Percentiles rank a stretch among this genome's conserved stretches.
These are phyloP conservation scores for Gliomastix tumulicola DNA, from an alignment of 2,329 filamentous ascomycete genomes.

Conservation along the genomic window DNA sequence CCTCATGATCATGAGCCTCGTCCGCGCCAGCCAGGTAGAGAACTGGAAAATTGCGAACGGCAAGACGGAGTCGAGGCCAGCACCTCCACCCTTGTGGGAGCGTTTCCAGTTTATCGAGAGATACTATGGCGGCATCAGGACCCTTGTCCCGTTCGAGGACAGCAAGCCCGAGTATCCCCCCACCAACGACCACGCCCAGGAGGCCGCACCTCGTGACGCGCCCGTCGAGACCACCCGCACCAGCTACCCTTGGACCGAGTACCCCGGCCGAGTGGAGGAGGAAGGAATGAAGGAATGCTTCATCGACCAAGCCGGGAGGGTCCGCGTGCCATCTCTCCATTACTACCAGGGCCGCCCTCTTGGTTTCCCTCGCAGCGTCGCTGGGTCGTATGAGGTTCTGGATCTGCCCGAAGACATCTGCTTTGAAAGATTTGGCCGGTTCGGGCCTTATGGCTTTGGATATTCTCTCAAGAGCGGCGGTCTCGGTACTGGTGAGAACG, in stretches of 20 bases:
- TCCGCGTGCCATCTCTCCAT: slow-evolving; percentile 62
- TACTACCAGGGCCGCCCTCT: slow-evolving; percentile 72
- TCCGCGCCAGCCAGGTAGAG: slow-evolving; percentile 66
- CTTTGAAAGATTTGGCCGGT: slow-evolving; percentile 84
- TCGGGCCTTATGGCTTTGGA: slow-evolving; percentile 84
- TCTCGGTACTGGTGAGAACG: slow-evolving; percentile 76
- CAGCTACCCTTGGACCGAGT: slow-evolving; percentile 26
- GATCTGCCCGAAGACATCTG: slow-evolving; percentile 79
- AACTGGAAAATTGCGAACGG: slow-evolving; percentile 55
- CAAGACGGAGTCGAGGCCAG: slow-evolving; percentile 31
- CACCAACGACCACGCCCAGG: slow-evolving; percentile 28
- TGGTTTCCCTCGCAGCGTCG: slow-evolving; percentile 76
- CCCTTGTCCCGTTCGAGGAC: slow-evolving; percentile 55
- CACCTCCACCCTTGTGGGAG: slow-evolving; percentile 71
- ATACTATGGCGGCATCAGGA: slow-evolving; percentile 84
- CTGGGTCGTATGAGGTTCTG: slow-evolving; percentile 81
- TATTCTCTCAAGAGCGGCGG: slow-evolving; percentile 76
- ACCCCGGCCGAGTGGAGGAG: slow-evolving; percentile 23
- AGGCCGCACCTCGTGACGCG: not conserved
- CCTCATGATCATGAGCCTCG: slow-evolving; percentile 69
- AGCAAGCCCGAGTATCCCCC: slow-evolving; percentile 79
- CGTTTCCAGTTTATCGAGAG: slow-evolving; percentile 76
- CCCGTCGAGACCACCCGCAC: slow-evolving; percentile 6
- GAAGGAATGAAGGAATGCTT: slow-evolving; percentile 65
- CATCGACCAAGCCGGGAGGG: slow-evolving; percentile 58